Base-by-base conservation (phyloP, 768 basidiomycete genomes). In the Auriscalpium vulgare region DNA sequence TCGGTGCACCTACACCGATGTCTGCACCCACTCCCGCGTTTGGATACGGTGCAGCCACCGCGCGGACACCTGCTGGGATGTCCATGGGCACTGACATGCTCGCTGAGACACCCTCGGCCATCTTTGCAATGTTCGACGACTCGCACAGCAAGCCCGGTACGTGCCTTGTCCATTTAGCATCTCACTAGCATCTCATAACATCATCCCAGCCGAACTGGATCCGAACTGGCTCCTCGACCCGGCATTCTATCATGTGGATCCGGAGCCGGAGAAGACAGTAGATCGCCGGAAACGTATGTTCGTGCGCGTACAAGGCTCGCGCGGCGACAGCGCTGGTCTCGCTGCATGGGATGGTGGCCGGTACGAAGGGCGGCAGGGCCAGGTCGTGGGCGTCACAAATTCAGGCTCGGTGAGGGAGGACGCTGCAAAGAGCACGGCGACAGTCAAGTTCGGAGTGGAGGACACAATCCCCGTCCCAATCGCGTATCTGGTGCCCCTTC, bases 151-250 rank as follows among this genome's bases (percentile, higher is more conserved):
- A 29, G 29, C 29, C 29, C 1, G 29, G 29, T 29, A 29, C 7
- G 29, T 29, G 29, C 7, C 29, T 29, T 29, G 29, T 5, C 7
- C 29, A 7, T 29, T 5, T 7, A 7, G 29, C 29, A 8, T 35
- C 45, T 56, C 35, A 49, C 37, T 23, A 37, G 2, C 16, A n/a
- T 34, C 43, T 29, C 29, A 29, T 7, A 5, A 29, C 29, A 29
- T 29, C 29, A 16, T 29, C 29, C 13, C 63, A 61, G 56, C 61
- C 73, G 74, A 65, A 47, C 61, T 73, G 37, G 70, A 72, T 16
- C 63, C 71, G 37, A 63, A 74, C 37, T 80, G 78, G 78, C 58
- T 80, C 0, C 67, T 75, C 56, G 74, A 77, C 50, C 59, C 66
- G 57, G 71, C 21, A 4, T 60, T 58, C 59, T 60, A 14, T 10